Conservation (phyloP, 805 yeast species). For the Candida jianshihensis region DNA sequence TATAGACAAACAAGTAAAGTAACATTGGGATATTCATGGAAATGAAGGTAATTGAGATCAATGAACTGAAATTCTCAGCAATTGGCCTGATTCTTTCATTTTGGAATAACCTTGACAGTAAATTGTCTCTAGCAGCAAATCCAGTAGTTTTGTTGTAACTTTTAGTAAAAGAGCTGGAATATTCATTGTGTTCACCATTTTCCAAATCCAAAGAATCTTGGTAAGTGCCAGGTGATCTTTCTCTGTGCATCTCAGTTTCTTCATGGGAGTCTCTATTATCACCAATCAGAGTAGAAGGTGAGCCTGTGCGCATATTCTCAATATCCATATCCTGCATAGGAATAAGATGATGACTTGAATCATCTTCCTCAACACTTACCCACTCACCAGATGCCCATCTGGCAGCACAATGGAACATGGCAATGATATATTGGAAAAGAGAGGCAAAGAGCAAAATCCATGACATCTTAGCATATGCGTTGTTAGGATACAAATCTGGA, state of each 20-base stretch:
- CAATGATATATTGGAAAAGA: slow-evolving; percentile 45
- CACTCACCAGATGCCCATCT: slow-evolving; percentile 32
- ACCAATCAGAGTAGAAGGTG: slow-evolving; percentile 20
- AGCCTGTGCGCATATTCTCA: slow-evolving; percentile 12
- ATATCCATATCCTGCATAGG: slow-evolving; percentile 25
- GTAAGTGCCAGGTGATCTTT: slow-evolving; percentile 14
- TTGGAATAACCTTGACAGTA: slow-evolving; percentile 30
- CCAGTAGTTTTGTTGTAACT: slow-evolving; percentile 1
- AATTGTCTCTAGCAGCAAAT: slow-evolving; percentile 25
- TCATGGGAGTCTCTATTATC: slow-evolving; percentile 9
- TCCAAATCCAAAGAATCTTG: slow-evolving; percentile 20
- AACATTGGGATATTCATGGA: slow-evolving; percentile 60
- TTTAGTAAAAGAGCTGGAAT: neutral
- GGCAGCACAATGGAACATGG: slow-evolving; percentile 42
- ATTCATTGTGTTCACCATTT: slow-evolving; percentile 6
- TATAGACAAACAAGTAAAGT: slow-evolving; percentile 48
- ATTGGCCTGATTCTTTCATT: slow-evolving; percentile 17
- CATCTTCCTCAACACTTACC: slow-evolving; percentile 19
- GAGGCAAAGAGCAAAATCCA: slow-evolving; percentile 49
- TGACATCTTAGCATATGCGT: slow-evolving; percentile 65
- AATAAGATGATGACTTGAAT: slow-evolving; percentile 16
- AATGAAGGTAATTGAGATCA: slow-evolving; percentile 34
- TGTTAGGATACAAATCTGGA: slow-evolving; percentile 67
- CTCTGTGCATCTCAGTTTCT: neutral
- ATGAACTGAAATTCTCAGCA: slow-evolving; percentile 17